phyloP scores from a whole-genome alignment of 495 filamentous ascomycete species.

The Podospora sp. region DNA sequence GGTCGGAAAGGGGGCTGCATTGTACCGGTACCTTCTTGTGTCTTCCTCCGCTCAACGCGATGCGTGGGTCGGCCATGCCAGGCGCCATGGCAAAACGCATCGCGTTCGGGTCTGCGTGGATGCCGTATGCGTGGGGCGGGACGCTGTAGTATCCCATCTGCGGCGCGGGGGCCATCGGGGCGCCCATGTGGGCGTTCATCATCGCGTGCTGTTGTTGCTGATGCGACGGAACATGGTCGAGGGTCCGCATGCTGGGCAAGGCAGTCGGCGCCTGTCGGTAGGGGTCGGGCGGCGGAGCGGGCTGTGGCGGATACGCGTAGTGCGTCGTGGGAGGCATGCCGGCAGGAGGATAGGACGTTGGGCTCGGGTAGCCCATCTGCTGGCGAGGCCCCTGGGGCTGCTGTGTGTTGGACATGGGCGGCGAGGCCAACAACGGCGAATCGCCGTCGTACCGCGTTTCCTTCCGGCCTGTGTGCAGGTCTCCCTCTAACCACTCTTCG shows the following conservation, averaged over 20 bases:
- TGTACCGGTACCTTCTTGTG: conserved; percentile 75
- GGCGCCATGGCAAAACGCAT: conserved; percentile 62
- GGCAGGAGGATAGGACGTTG: conserved; percentile 54
- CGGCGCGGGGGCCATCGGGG: conserved; percentile 37
- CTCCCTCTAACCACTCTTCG: conserved; percentile 11
- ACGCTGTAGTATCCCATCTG: conserved; percentile 49
- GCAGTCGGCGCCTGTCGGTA: conserved; percentile 51
- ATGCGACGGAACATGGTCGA: conserved; percentile 52
- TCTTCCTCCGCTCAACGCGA: conserved; percentile 73
- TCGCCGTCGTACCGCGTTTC: conserved; percentile 34
- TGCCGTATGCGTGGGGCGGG: conserved; percentile 44
- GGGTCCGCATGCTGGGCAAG: conserved; percentile 67
- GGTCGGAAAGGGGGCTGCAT: conserved; percentile 12
- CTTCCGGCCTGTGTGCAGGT: conserved; percentile 19
- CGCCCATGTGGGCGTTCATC: conserved; percentile 41
- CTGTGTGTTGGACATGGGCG: conserved; percentile 53
- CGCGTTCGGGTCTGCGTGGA: conserved; percentile 32
- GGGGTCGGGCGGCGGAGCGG: conserved; percentile 29
- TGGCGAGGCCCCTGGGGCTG: conserved; percentile 51
- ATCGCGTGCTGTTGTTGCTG: conserved; percentile 44
- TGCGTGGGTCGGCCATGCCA: conserved; percentile 56
- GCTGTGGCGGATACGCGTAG: conserved; percentile 55
- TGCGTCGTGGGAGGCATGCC: conserved; percentile 52
- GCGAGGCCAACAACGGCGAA: conserved; percentile 26
- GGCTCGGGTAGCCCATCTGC: conserved; percentile 57